Percentiles rank a stretch among this genome's conserved stretches.
These are phyloP conservation scores for Blastobotrys apis DNA, from an alignment of 1,139 yeast species.

Conservation along the genomic window DNA sequence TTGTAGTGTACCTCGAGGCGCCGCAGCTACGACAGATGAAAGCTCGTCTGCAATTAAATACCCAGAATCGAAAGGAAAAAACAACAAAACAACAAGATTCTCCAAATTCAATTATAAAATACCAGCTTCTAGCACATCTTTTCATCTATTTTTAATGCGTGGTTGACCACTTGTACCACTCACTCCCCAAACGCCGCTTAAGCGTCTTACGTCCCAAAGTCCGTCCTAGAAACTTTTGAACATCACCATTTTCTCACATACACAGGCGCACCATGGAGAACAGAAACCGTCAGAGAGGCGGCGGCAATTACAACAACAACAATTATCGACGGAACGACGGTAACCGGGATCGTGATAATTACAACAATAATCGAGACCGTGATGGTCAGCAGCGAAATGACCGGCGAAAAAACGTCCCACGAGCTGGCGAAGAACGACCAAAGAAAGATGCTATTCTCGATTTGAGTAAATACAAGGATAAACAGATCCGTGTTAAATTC, in stretches of 20 bases:
- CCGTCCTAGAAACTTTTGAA: not conserved
- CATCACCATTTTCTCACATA: not conserved
- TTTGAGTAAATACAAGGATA: conserved; percentile 70
- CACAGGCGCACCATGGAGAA: not conserved
- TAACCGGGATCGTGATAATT: conserved; percentile 3
- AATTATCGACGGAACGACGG: too few relatives aligned
- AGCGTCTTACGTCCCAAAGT: not conserved
- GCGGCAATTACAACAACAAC: conserved; percentile 1
- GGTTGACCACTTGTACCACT: too few relatives aligned
- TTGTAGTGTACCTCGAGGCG: too few relatives aligned
- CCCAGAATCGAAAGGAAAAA: too few relatives aligned
- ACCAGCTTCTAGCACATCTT: too few relatives aligned
- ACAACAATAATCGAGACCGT: conserved; percentile 1
- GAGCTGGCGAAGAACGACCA: conserved; percentile 59
- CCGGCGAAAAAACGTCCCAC: conserved; percentile 24
- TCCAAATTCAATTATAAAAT: too few relatives aligned
- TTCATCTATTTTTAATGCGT: too few relatives aligned
- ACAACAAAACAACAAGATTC: too few relatives aligned
- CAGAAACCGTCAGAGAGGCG: not conserved
- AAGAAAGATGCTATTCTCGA: conserved; percentile 87
- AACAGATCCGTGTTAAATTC: conserved; percentile 70
- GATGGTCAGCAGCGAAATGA: conserved; percentile 2
- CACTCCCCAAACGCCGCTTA: too few relatives aligned
- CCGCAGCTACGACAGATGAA: too few relatives aligned
- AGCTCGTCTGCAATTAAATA: too few relatives aligned